Conservation (phyloP, 805 yeast genomes). For the Pichia scutulata region DNA sequence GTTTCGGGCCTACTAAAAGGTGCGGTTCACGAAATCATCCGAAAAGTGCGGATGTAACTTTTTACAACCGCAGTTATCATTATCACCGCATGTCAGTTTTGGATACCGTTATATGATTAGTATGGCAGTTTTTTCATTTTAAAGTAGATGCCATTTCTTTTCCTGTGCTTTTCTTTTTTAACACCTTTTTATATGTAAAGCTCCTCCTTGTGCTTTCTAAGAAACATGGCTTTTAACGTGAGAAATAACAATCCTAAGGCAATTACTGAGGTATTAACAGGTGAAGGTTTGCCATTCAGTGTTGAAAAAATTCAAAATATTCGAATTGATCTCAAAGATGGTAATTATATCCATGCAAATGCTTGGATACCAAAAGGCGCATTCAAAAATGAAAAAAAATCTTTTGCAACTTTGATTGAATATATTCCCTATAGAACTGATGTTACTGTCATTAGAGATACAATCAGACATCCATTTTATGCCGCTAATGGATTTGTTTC, state of each 20-base stretch:
- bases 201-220: too few species aligned
- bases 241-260: slow-evolving; percentile 25
- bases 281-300: slow-evolving; percentile 24
- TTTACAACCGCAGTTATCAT: too few species aligned
- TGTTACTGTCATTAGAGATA: slow-evolving; percentile 37
- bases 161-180: not conserved
- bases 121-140: too few species aligned
- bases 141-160: not conserved
- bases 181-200: not conserved
- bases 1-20: too few species aligned
- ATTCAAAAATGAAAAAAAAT: slow-evolving; percentile 18
- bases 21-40: too few species aligned
- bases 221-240: slow-evolving; percentile 35
- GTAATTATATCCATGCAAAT: slow-evolving; percentile 32
- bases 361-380: slow-evolving; percentile 38
- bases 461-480: slow-evolving; percentile 38
- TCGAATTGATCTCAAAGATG: slow-evolving; percentile 34
- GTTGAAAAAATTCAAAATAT: slow-evolving; percentile 30
- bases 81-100: too few species aligned
- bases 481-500: slow-evolving; percentile 41
- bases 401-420: slow-evolving; percentile 34
- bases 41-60: too few species aligned
- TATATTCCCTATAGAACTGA: slow-evolving; percentile 41
- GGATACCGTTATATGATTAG: too few species aligned
- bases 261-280: slow-evolving; percentile 14